Percentiles rank a stretch among this genome's conserved stretches.
phyloP scores from a whole-genome alignment of 768 basidiomycete genomes.

The Kwoniella mangroviensis region DNA sequence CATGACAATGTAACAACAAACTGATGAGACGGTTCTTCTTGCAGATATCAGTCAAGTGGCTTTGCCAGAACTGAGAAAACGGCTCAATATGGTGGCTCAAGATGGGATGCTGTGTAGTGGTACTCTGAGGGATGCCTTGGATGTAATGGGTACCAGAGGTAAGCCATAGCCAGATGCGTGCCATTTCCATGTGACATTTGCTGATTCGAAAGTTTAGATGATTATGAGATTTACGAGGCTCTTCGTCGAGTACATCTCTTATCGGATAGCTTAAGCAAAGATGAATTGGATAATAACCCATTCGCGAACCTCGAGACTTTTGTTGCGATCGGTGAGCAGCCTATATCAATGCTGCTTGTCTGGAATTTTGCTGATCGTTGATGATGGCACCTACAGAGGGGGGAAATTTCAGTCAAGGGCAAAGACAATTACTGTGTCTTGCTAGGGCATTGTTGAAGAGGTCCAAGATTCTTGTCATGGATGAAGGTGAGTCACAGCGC shows the following conservation, averaged over 20 bases:
- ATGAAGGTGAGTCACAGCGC: constrained; percentile 44
- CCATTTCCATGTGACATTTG: neutral
- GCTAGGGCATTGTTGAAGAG: constrained; percentile 53
- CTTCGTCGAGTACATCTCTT: constrained; percentile 52
- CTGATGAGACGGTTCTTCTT: constrained; percentile 7
- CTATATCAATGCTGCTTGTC: too few relatives aligned
- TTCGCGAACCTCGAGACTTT: constrained; percentile 53
- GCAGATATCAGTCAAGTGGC: constrained; percentile 40
- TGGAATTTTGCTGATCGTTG: neutral
- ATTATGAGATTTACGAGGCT: constrained; percentile 51
- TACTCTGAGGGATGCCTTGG: constrained; percentile 53
- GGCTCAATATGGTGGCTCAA: constrained; percentile 56
- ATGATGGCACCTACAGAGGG: constrained; percentile 26
- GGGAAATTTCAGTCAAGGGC: constrained; percentile 54
- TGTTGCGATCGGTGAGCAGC: constrained; percentile 47
- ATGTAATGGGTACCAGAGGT: constrained; percentile 47
- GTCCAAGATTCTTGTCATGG: constrained; percentile 55
- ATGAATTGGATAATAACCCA: constrained; percentile 30
- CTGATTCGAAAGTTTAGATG: constrained; percentile 29
- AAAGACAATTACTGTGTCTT: constrained; percentile 56
- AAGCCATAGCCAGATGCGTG: neutral
- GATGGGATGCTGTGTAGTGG: constrained; percentile 55
- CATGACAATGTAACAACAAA: neutral
- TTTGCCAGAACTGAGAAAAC: constrained; percentile 45
- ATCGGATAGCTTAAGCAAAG: constrained; percentile 19